A percentile compares a stretch with the other conserved stretches of the same genome.
phyloP scores from a whole-genome alignment of 1,284 basidiomycete genomes.

The Marasmius fiardii region DNA sequence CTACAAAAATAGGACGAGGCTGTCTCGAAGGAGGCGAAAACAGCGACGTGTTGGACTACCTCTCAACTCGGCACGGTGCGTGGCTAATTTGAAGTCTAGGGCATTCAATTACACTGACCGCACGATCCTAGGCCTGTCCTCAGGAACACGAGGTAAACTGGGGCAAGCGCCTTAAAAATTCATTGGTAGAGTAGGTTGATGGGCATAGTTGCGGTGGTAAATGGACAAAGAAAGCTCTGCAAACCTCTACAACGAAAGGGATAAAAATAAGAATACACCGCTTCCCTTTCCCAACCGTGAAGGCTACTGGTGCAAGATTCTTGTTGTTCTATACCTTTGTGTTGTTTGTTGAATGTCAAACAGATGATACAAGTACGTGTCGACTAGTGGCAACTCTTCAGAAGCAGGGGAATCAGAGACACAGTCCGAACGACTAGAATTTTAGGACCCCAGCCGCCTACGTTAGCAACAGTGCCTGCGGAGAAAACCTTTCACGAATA shows the following conservation, averaged over 20 bases:
- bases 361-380: neutral
- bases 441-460: no score
- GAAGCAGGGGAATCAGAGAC: neutral
- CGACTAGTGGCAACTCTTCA: neutral
- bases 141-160: neutral
- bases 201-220: neutral
- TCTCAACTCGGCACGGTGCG: conserved; percentile 1
- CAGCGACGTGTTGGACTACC: neutral
- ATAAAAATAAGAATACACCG: neutral
- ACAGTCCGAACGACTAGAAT: neutral
- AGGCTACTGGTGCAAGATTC: neutral
- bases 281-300: neutral
- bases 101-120: neutral
- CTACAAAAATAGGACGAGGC: neutral
- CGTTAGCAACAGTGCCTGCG: neutral
- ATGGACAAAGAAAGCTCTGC: neutral
- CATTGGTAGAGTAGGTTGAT: neutral
- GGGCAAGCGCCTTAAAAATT: neutral
- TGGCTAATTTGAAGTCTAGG: neutral
- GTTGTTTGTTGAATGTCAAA: neutral
- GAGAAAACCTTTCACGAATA: neutral
- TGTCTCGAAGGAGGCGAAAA: neutral
- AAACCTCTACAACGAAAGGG: neutral
- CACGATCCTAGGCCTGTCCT: neutral
- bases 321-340: neutral